These are phyloP conservation scores for Komagataella ulmi DNA, from an alignment of 805 yeast species.

Conservation along the genomic window DNA sequence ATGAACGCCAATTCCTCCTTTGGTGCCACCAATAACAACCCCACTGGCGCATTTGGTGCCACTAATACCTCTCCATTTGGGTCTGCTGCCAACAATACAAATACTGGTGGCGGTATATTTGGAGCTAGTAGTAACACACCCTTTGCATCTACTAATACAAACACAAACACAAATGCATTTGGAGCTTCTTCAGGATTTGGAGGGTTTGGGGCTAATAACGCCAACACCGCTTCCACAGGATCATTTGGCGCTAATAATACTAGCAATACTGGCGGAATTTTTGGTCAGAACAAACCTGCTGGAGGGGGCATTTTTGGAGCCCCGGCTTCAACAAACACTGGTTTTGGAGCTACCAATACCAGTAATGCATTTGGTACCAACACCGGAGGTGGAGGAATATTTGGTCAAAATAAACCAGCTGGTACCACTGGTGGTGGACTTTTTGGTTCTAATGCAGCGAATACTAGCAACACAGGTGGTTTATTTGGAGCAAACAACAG, in stretches of 20 bases:
- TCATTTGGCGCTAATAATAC: slow-evolving; percentile 11
- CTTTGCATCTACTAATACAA: slow-evolving; percentile 9
- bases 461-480: slow-evolving; percentile 7
- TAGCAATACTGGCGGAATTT: slow-evolving; percentile 5
- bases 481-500: slow-evolving; percentile 11
- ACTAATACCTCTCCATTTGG: slow-evolving; percentile 9
- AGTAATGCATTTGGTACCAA: slow-evolving; percentile 18
- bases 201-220: slow-evolving; percentile 4
- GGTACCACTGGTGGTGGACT: slow-evolving; percentile 20
- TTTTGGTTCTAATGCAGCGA: slow-evolving; percentile 23
- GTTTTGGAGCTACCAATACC: slow-evolving; percentile 5
- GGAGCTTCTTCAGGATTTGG: slow-evolving; percentile 14
- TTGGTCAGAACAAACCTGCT: slow-evolving; percentile 9
- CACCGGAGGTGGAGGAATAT: slow-evolving; percentile 5
- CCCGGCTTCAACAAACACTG: slow-evolving; percentile 12
- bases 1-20: slow-evolving; percentile 7
- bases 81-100: slow-evolving; percentile 13
- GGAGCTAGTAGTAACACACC: slow-evolving; percentile 18
- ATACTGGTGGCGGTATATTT: slow-evolving; percentile 20
- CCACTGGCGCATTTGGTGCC: slow-evolving; percentile 7
- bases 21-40: background rate
- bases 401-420: background rate
- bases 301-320: slow-evolving; percentile 23
- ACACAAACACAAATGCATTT: slow-evolving; percentile 15
- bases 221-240: slow-evolving; percentile 6